Base-by-base conservation (phyloP, 1,284 basidiomycete genomes). In the Sanguinoderma infundibulare region DNA sequence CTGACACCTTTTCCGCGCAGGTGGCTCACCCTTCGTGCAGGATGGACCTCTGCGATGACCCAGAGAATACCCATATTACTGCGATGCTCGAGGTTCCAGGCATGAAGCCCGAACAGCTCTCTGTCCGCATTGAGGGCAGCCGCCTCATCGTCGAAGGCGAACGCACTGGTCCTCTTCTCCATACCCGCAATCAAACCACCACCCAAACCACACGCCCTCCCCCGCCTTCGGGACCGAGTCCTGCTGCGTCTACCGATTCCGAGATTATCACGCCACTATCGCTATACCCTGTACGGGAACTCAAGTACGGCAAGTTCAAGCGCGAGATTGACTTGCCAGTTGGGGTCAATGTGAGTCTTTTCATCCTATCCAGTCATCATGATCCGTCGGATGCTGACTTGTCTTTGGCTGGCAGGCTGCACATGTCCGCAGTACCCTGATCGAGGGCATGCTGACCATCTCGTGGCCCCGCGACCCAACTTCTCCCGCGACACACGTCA, bases 1-100 rank as follows among this genome's bases (percentile, higher is more conserved):
- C 49, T 51, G 32, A 51, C 32, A 22, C 5, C 2, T 34, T 32
- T 4, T 5, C n/a, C 20, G 20, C 8, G n/a, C 32, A 51, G 49
- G n/a, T 5, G 10, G 49, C 34, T 51, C 35, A 51, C 49, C 14
- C 32, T n/a, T 32, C 20, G 65, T 62, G 26, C 65, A 87, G 86
- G 58, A 82, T 86, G 78, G 84, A 86, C 65, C 65, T 87, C 20
- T 77, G 78, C 47, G 81, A 87, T 56, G 78, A 84, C 54, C 79
- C 81, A 7, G 69, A 71, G 3, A 76, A 76, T 4, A 67, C 76
- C 6, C 74, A 70, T 40, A 69, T 84, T 17, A 72, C 77, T 5
- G 84, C 83, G 7, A 74, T 79, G 2, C 80, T 87, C 61, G 86
- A 88, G 67, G 70, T 87, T 5, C 85, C 86, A 22, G 86, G 86